A percentile compares a stretch with the other conserved stretches of the same genome.
Conservation (phyloP, 768 basidiomycete genomes). For the Mycena epipterygia region DNA sequence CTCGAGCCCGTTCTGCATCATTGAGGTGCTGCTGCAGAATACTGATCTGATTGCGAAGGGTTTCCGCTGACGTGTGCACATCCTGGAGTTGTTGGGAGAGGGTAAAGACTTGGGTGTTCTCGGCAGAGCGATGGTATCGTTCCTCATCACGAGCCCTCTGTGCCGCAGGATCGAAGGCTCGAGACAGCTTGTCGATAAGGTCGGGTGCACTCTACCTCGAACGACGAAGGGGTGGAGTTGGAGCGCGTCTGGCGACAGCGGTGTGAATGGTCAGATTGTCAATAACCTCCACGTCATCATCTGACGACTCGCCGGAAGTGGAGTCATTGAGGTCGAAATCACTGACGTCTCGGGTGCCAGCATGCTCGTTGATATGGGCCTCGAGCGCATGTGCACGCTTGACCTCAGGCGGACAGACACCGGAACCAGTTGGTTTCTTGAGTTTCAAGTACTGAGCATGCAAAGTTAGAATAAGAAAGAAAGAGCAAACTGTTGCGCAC, state of each 20-base stretch:
- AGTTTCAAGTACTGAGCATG: not conserved
- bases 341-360: not conserved
- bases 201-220: not conserved
- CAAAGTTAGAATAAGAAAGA: not conserved
- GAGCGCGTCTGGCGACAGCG: not conserved
- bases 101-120: not conserved
- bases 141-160: constrained; percentile 2
- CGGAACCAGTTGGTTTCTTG: not conserved
- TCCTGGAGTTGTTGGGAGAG: not conserved
- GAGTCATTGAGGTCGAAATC: not conserved
- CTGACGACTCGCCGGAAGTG: not conserved
- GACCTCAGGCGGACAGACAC: not conserved
- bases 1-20: not conserved
- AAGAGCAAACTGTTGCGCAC: not conserved
- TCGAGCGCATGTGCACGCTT: not conserved
- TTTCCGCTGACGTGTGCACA: not conserved
- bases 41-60: not conserved
- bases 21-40: not conserved
- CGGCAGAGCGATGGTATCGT: not conserved
- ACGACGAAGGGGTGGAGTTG: not conserved
- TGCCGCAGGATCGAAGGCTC: not conserved
- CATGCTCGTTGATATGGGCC: not conserved
- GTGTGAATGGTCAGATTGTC: not conserved
- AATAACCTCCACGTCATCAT: not conserved
- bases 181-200: not conserved